phyloP scores from a whole-genome alignment of 306 rosid genomes.

The Pachyrhizus erosus region DNA sequence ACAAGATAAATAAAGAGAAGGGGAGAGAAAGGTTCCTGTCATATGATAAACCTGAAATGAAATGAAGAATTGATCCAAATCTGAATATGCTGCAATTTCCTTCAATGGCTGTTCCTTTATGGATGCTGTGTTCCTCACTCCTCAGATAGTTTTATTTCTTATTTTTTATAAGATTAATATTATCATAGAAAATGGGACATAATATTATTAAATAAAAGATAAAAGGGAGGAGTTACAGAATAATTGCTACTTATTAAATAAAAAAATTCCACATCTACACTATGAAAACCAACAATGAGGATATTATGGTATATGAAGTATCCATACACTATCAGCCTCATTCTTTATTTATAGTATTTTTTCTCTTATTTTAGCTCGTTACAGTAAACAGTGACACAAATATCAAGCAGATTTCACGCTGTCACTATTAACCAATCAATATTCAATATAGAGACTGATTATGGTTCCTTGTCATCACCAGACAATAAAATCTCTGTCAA shows the following conservation, averaged over 20 bases:
- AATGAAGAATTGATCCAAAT: neutral
- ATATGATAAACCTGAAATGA: constrained; percentile 20
- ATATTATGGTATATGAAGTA: neutral
- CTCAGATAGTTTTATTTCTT: neutral
- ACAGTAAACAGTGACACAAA: neutral
- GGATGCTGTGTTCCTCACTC: neutral
- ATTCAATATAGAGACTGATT: constrained; percentile 9
- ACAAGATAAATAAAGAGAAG: neutral
- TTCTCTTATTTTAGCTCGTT: constrained; percentile 6
- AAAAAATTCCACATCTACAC: neutral
- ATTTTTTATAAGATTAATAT: neutral
- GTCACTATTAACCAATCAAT: neutral
- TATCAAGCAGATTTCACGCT: constrained; percentile 20
- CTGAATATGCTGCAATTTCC: neutral
- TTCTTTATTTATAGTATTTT: neutral
- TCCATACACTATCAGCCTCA: neutral
- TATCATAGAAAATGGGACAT: constrained; percentile 5
- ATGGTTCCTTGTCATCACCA: constrained; percentile 6
- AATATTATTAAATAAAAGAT: constrained; percentile 11
- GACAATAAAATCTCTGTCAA: constrained; percentile 5
- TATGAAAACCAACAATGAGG: neutral
- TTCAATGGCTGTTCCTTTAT: constrained; percentile 4
- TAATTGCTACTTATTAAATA: neutral
- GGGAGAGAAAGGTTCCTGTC: neutral
- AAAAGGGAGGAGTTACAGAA: constrained; percentile 2